phyloP scores from a whole-genome alignment of 2,329 filamentous ascomycete species.

The Talaromyces sp. region DNA sequence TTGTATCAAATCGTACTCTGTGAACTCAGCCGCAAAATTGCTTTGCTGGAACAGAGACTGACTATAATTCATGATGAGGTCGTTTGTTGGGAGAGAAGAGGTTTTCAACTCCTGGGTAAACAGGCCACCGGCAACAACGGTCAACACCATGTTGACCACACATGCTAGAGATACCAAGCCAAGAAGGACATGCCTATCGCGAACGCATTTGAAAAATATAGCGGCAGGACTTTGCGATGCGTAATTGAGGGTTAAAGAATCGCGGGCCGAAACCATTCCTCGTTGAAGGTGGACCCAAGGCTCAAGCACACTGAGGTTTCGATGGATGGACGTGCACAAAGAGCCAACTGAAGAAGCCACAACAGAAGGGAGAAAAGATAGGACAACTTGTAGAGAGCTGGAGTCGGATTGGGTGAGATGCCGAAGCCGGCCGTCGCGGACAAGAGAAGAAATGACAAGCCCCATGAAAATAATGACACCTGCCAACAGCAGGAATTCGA shows the following conservation, averaged over 20 bases:
- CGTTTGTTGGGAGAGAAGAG: constrained; percentile 27
- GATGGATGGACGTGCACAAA: constrained; percentile 38
- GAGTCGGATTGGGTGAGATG: constrained; percentile 36
- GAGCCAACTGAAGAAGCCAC: constrained; percentile 37
- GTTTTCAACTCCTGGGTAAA: constrained; percentile 35
- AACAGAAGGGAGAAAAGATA: constrained; percentile 36
- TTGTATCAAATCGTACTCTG: constrained; percentile 39
- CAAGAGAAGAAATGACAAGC: constrained; percentile 31
- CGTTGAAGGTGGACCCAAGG: constrained; percentile 40
- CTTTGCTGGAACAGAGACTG: constrained; percentile 30
- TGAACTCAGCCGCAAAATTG: constrained; percentile 38
- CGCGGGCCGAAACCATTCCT: constrained; percentile 28
- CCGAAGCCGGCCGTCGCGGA: constrained; percentile 32
- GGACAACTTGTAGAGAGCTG: constrained; percentile 34
- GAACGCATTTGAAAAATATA: constrained; percentile 32
- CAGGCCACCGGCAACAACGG: constrained; percentile 36
- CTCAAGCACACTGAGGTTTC: constrained; percentile 38
- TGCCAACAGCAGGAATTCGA: constrained; percentile 36
- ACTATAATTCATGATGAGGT: constrained; percentile 34
- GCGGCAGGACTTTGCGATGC: constrained; percentile 36
- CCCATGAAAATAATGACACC: constrained; percentile 36
- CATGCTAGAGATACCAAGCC: constrained; percentile 35
- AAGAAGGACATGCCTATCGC: constrained; percentile 31
- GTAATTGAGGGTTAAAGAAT: constrained; percentile 37
- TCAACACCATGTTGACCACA: constrained; percentile 33